Evolutionary conservation across 2,329 filamentous ascomycete genomes (phyloP).

Genomic region (Penicillium sp.): DNA sequence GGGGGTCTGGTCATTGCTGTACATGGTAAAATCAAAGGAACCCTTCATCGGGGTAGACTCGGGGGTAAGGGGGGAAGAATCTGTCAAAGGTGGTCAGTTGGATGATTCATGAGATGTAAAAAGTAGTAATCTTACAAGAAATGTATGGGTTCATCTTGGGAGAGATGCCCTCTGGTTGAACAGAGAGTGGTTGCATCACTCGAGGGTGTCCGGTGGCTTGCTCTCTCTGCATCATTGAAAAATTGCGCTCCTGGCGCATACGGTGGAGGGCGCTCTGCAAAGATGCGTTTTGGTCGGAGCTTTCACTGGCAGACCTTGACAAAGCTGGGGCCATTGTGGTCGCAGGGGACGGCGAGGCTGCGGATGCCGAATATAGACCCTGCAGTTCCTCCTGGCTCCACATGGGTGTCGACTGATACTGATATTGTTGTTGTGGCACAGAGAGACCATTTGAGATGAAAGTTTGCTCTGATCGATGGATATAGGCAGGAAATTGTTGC

Average conservation of each 20-base stretch:
- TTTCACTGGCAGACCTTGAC: conserved; percentile 29
- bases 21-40: conserved; percentile 42
- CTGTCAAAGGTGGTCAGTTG: conserved; percentile 9
- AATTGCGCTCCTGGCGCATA: conserved; percentile 36
- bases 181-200: conserved; percentile 41
- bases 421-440: conserved; percentile 23
- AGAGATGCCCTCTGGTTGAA: conserved; percentile 43
- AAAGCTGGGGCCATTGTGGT: conserved; percentile 24
- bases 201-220: conserved; percentile 29
- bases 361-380: conserved; percentile 36
- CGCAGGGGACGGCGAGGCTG: conserved; percentile 31
- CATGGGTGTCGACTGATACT: conserved; percentile 37
- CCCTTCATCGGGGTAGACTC: conserved; percentile 62
- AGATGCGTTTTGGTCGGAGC: conserved; percentile 26
- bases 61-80: conserved; percentile 63
- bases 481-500: conserved; percentile 22
- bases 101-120: not conserved
- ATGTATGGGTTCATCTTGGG: conserved; percentile 59
- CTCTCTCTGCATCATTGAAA: conserved; percentile 27
- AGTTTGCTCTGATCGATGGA: conserved; percentile 53
- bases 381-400: conserved; percentile 39
- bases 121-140: conserved; percentile 23
- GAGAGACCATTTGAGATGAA: conserved; percentile 22
- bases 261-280: conserved; percentile 33
- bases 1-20: conserved; percentile 47